Percentiles rank a stretch among this genome's conserved stretches.
These are phyloP conservation scores for Penicillium sp. DNA, from an alignment of 2,329 filamentous ascomycete species.

Conservation along the genomic window DNA sequence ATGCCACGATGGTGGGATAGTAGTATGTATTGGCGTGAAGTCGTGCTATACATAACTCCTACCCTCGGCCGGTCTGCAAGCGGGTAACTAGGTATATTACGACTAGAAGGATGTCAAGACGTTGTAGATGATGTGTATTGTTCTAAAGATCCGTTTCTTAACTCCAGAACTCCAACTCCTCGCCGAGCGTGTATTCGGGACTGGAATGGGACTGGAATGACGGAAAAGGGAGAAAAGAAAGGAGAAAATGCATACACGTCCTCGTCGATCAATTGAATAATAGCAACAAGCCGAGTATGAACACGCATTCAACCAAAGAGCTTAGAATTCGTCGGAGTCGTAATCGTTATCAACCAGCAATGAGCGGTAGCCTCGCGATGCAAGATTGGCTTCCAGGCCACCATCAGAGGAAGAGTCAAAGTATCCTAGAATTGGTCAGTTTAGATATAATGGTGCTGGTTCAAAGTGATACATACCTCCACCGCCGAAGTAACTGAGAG, in stretches of 20 bases:
- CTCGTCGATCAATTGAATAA: neutral
- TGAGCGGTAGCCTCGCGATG: conserved; percentile 70
- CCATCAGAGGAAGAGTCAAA: conserved; percentile 81
- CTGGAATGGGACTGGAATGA: neutral
- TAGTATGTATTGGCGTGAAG: no score
- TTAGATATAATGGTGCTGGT: conserved; percentile 3
- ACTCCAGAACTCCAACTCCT: conserved; percentile 1
- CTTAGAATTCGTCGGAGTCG: conserved; percentile 62
- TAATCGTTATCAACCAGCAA: conserved; percentile 69
- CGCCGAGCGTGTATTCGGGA: neutral
- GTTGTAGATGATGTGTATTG: neutral
- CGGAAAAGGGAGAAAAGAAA: no score
- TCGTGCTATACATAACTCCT: neutral
- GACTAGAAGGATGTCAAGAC: neutral
- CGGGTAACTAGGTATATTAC: neutral
- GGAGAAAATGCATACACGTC: neutral
- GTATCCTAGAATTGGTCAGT: conserved; percentile 55
- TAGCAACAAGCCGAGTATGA: neutral
- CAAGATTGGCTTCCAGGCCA: conserved; percentile 82
- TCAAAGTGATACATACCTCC: conserved; percentile 50
- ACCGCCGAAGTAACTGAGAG: conserved; percentile 78
- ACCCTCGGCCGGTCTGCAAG: neutral
- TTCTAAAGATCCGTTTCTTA: neutral
- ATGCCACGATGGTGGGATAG: no score
- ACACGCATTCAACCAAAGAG: neutral